Evolutionary conservation across 352 stramenopile species (phyloP), one percentile per base, ranked within the genome.

Genomic region (Pythium coloratum): DNA sequence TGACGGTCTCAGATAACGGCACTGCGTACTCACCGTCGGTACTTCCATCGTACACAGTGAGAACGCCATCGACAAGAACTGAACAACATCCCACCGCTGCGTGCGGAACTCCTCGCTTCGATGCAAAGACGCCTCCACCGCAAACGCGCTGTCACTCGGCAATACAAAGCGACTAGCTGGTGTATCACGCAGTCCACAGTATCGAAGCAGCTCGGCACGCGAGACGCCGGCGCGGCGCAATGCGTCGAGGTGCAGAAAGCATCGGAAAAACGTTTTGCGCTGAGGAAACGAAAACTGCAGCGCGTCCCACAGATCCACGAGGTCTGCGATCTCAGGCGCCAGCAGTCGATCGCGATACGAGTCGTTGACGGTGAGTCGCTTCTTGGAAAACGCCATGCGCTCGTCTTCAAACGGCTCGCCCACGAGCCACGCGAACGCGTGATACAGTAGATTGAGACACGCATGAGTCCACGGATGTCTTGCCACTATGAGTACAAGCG

Each of bases 301-400:
- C 12, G 82, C 82, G 10, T 88, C 77, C 30, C 79, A 78, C 18
- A 91, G 69, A 12, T 76, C 72, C 10, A 88, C 81, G 18, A 89
- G 73, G 33, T 89, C 79, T 14, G 71, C 68, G 51, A 91, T 91
- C 75, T 91, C 83, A 3, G 57, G 33, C 28, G 66, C 83, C 10
- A 89, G 73, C 40, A 91, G 57, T 3, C 83, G 77, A 36, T 91
- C 82, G 32, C 82, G 82, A 40, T 91, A 90, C 38, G 70, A 70
- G 61, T 91, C 82, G 44, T 88, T 86, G n/a, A 78, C 76, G n/a
- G 83, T 61, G 24, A 91, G 76, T 42, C 47, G 59, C 6, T 13
- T 14, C 47, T 79, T 82, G 62, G 79, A 81, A 57, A 91, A 88
- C 7, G 66, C 66, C 10, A 71, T 54, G 33, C 44, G 59, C 40